Conservation (phyloP, 2,329 filamentous ascomycete species). For the Podosphaera aphanis region DNA sequence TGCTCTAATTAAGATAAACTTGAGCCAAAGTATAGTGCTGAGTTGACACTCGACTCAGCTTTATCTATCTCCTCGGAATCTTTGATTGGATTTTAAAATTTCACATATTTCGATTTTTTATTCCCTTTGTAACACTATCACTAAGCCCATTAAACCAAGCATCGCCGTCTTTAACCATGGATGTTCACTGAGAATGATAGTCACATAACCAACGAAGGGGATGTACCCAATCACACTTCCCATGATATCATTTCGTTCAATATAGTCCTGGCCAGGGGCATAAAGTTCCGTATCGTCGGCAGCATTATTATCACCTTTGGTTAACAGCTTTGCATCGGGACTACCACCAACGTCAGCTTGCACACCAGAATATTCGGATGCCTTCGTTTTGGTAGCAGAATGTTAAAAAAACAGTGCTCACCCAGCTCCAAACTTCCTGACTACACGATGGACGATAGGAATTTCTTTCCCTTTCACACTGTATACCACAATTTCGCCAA, state of each 20-base stretch:
- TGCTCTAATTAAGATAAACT: too few relatives aligned
- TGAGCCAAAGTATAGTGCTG: too few relatives aligned
- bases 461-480: slow-evolving; percentile 73
- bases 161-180: slow-evolving; percentile 93
- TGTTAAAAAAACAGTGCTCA: slow-evolving; percentile 16
- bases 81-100: background rate
- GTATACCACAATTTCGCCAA: slow-evolving; percentile 55
- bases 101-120: slow-evolving; percentile 18
- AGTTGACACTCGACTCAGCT: too few relatives aligned
- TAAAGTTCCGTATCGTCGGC: slow-evolving; percentile 86
- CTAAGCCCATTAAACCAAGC: slow-evolving; percentile 80
- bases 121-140: slow-evolving; percentile 82
- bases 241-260: slow-evolving; percentile 73
- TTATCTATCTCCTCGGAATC: too few relatives aligned
- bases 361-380: background rate
- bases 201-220: slow-evolving; percentile 90
- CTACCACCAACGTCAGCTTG: slow-evolving; percentile 15
- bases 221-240: slow-evolving; percentile 82
- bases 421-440: slow-evolving; percentile 46
- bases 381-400: background rate
- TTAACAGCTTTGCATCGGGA: slow-evolving; percentile 49
- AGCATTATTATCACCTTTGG: slow-evolving; percentile 91
- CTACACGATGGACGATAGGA: slow-evolving; percentile 83
- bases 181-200: slow-evolving; percentile 82
- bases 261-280: slow-evolving; percentile 63